Percentiles rank a stretch among this genome's conserved stretches.
phyloP scores from a whole-genome alignment of 495 filamentous ascomycete species.

The Neurospora sublineolata region DNA sequence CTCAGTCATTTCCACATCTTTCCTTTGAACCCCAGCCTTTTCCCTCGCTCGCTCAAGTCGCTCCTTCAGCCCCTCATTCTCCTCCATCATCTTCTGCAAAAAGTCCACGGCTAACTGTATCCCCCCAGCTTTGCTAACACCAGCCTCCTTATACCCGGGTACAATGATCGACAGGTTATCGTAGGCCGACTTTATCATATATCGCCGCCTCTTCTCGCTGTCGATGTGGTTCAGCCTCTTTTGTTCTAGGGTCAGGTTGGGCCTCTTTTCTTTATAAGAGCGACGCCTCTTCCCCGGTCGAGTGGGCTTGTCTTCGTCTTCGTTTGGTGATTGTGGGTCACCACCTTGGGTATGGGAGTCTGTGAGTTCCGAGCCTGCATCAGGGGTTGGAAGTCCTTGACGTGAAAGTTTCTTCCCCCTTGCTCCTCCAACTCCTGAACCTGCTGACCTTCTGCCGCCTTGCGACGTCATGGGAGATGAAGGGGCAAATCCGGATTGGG shows the following conservation, averaged over 20 bases:
- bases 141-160: conserved; percentile 54
- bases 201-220: conserved; percentile 78
- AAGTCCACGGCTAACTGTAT: conserved; percentile 60
- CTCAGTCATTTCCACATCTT: not conserved
- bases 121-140: conserved; percentile 70
- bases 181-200: conserved; percentile 66
- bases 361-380: not conserved
- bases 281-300: not conserved
- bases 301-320: not conserved
- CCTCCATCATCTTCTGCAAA: conserved; percentile 57
- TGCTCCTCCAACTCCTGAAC: not conserved
- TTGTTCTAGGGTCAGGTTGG: conserved; percentile 63
- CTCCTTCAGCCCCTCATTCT: conserved; percentile 45
- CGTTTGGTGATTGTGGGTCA: not conserved
- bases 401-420: not conserved
- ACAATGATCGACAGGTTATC: conserved; percentile 60
- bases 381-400: not conserved
- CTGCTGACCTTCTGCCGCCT: not conserved
- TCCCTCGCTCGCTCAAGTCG: conserved; percentile 24
- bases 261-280: conserved; percentile 45
- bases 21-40: not conserved
- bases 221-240: conserved; percentile 81
- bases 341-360: not conserved
- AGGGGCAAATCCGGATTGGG: not conserved
- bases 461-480: not conserved